phyloP scores from a whole-genome alignment of 768 basidiomycete genomes.

The Collybiopsis confluens region DNA sequence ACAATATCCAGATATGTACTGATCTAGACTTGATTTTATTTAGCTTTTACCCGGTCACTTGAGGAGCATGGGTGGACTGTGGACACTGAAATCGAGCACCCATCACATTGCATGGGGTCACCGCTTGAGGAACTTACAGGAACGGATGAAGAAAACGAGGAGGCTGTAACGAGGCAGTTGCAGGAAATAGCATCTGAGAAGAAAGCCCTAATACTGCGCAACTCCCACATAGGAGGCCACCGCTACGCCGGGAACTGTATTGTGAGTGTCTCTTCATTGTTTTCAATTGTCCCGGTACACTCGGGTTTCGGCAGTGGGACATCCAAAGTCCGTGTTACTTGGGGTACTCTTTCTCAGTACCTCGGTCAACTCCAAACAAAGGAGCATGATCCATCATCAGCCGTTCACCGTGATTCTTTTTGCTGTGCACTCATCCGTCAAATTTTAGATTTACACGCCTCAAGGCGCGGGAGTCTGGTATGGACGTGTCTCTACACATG shows the following conservation, averaged over 20 bases:
- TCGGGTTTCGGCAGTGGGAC: not conserved
- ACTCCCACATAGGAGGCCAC: conserved; percentile 92
- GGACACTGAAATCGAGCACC: conserved; percentile 69
- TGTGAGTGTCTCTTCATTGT: conserved; percentile 42
- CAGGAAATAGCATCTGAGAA: conserved; percentile 52
- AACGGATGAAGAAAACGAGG: conserved; percentile 49
- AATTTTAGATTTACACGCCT: conserved; percentile 75
- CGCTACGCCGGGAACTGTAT: conserved; percentile 89
- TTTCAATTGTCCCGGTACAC: not conserved
- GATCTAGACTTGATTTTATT: conserved; percentile 10
- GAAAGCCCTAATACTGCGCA: conserved; percentile 78
- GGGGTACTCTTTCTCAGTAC: not conserved
- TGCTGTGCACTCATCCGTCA: not conserved
- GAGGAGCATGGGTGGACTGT: conserved; percentile 70
- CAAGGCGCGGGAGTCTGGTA: conserved; percentile 88
- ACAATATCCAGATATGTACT: conserved; percentile 11
- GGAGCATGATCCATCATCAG: not conserved
- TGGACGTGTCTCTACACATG: conserved; percentile 87
- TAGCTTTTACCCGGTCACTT: conserved; percentile 62
- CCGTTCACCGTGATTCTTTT: not conserved
- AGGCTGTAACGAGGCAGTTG: conserved; percentile 46
- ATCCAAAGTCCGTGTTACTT: not conserved
- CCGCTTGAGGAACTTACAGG: conserved; percentile 60
- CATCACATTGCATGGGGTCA: conserved; percentile 38
- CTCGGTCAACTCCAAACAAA: too few species aligned